These are phyloP conservation scores for Crotalaria pallida DNA, from an alignment of 306 rosid species.

Conservation along the genomic window DNA sequence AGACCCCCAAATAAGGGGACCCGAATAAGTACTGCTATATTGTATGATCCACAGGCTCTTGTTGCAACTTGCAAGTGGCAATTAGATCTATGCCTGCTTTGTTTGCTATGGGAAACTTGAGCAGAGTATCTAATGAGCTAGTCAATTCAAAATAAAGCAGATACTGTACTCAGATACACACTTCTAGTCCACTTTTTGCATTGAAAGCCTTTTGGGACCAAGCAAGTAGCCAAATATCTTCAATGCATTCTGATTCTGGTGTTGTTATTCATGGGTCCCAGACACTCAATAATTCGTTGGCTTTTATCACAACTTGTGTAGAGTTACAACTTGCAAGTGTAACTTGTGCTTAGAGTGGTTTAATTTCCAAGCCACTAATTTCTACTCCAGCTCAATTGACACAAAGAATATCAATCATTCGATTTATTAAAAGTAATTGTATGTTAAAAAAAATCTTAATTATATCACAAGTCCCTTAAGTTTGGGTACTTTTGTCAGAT, in stretches of 20 bases:
- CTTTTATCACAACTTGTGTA: slow-evolving; percentile 17
- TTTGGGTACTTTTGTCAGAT: too few relatives aligned
- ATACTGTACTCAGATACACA: slow-evolving; percentile 3
- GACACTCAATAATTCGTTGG: neutral
- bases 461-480: too few relatives aligned
- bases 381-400: too few relatives aligned
- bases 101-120: neutral
- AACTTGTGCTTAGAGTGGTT: slow-evolving; percentile 1
- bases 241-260: too few relatives aligned
- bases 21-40: neutral
- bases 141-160: neutral
- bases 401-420: too few relatives aligned
- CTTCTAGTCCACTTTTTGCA: slow-evolving; percentile 19
- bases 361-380: neutral
- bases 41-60: neutral
- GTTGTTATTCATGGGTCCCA: slow-evolving; percentile 22
- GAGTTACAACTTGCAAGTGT: slow-evolving; percentile 18
- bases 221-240: slow-evolving; percentile 7
- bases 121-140: neutral
- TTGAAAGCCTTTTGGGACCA: slow-evolving; percentile 20
- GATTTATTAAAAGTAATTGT: too few relatives aligned
- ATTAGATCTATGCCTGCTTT: neutral
- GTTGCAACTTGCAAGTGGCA: neutral
- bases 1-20: slow-evolving; percentile 16
- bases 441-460: too few relatives aligned